Evolutionary conservation across 2,329 filamentous ascomycete genomes (phyloP), one percentile per base, ranked within the genome.

Genomic region (Verticillium zaregamsianum): DNA sequence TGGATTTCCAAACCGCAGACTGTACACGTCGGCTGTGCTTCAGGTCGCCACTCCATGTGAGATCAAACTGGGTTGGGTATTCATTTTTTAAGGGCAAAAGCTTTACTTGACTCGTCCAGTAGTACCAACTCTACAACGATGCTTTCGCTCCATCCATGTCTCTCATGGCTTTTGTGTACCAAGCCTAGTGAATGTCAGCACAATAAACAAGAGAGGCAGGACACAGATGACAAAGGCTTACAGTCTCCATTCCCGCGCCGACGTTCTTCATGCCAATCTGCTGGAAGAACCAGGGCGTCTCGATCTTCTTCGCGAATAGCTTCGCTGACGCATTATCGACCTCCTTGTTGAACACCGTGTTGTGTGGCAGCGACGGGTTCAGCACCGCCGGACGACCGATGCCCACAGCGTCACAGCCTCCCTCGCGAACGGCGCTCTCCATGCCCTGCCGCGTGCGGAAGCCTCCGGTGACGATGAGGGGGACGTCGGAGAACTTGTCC

Each of bases 401-500:
- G 2, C 79, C 79, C 17, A 80, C 68, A 2, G 80, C 60, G 33
- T 81, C 78, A 55, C 79, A 80, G 5, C 68, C 75, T 0, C 71
- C 75, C 23, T 72, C 69, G 0, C 64, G 66, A 5, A 81, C 61
- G 0, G 78, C 79, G 0, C 66, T 69, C 57, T 80, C 77, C 73
- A 80, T 79, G 2, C 77, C 78, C 1, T 61, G 60, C 0, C 78
- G 67, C 0, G 79, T 82, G 1, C 86, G 80, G 71, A 90, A 88
- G 0, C 87, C 88, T 3, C 88, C 87, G 0, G 86, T 89, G 3
- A 90, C 79, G 76, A 86, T 82, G 35, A 86, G 70, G 0, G 80
- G 73, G 0, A 82, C 71, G 3, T 73, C 65, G 0, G 79, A 77
- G 60, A 82, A 78, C 28, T 74, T 72, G 5, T 69, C 68, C 32